Evolutionary conservation across 176 grass and related monocot genomes (phyloP), one percentile per base, ranked within the genome.

Genomic region (Eragrostis curvula): DNA sequence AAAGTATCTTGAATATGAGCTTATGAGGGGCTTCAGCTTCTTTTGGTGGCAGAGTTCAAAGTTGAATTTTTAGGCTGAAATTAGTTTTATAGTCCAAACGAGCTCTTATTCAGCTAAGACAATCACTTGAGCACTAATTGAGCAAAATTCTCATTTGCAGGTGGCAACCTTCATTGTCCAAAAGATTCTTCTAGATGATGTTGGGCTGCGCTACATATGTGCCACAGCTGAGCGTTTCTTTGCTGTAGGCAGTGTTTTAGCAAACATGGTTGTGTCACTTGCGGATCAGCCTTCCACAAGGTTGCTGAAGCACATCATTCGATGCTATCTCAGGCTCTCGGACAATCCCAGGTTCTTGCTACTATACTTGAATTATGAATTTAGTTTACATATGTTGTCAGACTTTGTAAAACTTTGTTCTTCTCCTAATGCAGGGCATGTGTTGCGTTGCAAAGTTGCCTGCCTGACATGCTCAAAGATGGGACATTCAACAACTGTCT

Each of bases 161-260:
- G 96, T 99, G 43, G 96, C 96, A n/a, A 99, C 96, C 58, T 99
- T 99, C 77, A 99, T 99, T 74, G 96, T 99, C 25, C 96, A 99
- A 81, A 96, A 99, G 80, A 99, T 99, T 85, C 87, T 96, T 25
- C 85, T 99, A 50, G 96, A 99, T 85, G 96, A 99, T 70, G 89
- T 99, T 79, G 96, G 96, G 40, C 80, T 99, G 86, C 89, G 87
- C 41, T 96, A 99, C 67, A 95, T 99, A 16, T 98, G 96, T 65
- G 91, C 93, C 30, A 99, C 93, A 43, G 87, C 96, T 59, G 91
- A 99, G 86, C 92, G 92, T 27, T 98, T 99, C 85, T 99, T 93
- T 85, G 96, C 93, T 63, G 93, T 99, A 51, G 96, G 96, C 32
- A 95, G 90, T 71, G 96, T 99, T 75, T 77, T 99, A 81, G 96